A percentile compares a stretch with the other conserved stretches of the same genome.
phyloP scores from a whole-genome alignment of 139 green algal species.

The Chloropicon primus region DNA sequence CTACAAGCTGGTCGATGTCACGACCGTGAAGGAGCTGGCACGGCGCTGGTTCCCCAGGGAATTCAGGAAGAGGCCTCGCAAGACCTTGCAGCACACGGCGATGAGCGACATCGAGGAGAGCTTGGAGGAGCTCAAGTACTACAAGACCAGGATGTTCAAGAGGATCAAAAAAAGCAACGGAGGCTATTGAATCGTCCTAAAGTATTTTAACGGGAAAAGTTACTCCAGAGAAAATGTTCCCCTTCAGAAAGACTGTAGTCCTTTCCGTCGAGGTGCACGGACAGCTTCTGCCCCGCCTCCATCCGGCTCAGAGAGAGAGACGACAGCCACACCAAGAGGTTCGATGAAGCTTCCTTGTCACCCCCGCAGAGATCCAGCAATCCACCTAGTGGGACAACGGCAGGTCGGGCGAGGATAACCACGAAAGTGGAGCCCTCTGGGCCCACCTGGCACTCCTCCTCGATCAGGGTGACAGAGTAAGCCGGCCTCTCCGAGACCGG shows the following conservation, averaged over 20 bases:
- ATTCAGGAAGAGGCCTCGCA: constrained; percentile 28
- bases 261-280: neutral
- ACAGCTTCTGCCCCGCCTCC: neutral
- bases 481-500: constrained; percentile 20
- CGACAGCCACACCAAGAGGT: constrained; percentile 5
- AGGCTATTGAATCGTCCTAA: no score
- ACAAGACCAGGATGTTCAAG: constrained; percentile 62
- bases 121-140: constrained; percentile 73
- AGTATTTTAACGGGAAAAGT: no score
- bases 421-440: neutral
- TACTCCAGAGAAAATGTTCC: neutral
- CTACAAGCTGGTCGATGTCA: constrained; percentile 87
- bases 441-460: constrained; percentile 17
- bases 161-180: constrained; percentile 1
- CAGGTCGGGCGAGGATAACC: neutral
- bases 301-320: neutral
- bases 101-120: constrained; percentile 77
- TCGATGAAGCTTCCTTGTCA: neutral
- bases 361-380: neutral
- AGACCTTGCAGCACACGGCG: constrained; percentile 53
- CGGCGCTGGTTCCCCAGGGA: constrained; percentile 27
- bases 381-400: neutral
- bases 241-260: neutral
- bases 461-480: constrained; percentile 31
- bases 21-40: constrained; percentile 51